Conservation (phyloP, 108 stramenopile genomes). For the Cyclotella atomus region DNA sequence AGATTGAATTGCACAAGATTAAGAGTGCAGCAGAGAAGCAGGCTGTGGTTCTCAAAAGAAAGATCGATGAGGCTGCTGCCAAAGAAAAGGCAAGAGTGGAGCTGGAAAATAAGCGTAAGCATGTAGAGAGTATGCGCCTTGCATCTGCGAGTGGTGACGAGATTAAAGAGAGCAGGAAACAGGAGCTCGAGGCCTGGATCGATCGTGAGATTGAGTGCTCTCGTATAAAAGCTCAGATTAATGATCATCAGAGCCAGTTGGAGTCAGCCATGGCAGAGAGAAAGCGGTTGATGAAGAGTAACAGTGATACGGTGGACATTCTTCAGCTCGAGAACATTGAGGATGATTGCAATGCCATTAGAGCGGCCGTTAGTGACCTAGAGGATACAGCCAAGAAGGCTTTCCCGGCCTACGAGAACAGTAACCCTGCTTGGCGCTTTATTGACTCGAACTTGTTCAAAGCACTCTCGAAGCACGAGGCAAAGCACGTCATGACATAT, state of each 20-base stretch:
- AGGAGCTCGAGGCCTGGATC: slow-evolving; percentile 41
- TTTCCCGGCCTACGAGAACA: slow-evolving; percentile 21
- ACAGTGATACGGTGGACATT: slow-evolving; percentile 11
- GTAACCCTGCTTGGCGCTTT: slow-evolving; percentile 20
- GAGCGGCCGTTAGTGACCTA: slow-evolving; percentile 19
- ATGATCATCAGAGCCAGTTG: slow-evolving; percentile 30
- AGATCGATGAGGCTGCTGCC: slow-evolving; percentile 47
- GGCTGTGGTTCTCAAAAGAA: slow-evolving; percentile 57
- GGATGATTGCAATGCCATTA: slow-evolving; percentile 12
- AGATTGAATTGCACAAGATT: slow-evolving; percentile 61
- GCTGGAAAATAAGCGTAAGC: slow-evolving; percentile 29
- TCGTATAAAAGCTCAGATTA: slow-evolving; percentile 31
- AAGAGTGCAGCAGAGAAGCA: slow-evolving; percentile 59
- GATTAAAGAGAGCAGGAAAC: slow-evolving; percentile 36
- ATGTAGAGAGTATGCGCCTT: slow-evolving; percentile 35
- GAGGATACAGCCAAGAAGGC: slow-evolving; percentile 28
- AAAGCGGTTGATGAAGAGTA: slow-evolving; percentile 16
- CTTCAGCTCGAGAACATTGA: slow-evolving; percentile 25
- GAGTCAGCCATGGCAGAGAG: slow-evolving; percentile 33
- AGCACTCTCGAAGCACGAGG: slow-evolving; percentile 38
- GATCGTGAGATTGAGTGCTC: slow-evolving; percentile 44
- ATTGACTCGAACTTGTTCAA: slow-evolving; percentile 37
- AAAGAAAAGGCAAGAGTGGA: slow-evolving; percentile 45
- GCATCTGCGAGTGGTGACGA: slow-evolving; percentile 15
- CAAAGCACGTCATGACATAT: slow-evolving; percentile 32